Conservation (phyloP, 257 asterid genomes). For the Solanum paucissectum region DNA sequence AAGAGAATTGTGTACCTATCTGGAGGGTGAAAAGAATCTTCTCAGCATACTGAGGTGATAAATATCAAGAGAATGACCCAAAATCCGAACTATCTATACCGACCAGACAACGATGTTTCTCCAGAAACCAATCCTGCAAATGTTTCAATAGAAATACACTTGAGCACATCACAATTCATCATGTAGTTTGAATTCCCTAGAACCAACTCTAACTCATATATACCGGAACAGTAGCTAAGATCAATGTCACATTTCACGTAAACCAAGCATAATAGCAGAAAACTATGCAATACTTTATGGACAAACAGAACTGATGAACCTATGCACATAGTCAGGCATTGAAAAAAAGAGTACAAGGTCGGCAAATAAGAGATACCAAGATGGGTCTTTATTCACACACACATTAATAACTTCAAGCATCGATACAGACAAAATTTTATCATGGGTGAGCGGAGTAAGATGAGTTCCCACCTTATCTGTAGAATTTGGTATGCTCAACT, state of each 20-base stretch:
- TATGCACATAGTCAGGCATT: not conserved
- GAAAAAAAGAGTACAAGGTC: not conserved
- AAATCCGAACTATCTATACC: not conserved
- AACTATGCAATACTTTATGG: not conserved
- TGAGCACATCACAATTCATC: not conserved
- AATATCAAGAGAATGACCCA: not conserved
- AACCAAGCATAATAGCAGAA: not conserved
- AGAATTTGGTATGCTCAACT: not conserved
- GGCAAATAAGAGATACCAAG: not conserved
- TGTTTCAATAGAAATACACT: not conserved
- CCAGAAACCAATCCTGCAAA: conserved; percentile 3
- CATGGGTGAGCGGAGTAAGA: not conserved
- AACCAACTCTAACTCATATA: not conserved
- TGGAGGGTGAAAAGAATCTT: not conserved
- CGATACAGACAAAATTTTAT: not conserved
- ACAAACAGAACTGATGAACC: not conserved
- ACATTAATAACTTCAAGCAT: not conserved
- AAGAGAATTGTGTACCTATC: not conserved
- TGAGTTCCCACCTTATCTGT: not conserved
- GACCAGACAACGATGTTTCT: conserved; percentile 1
- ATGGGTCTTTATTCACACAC: not conserved
- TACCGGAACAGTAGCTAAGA: not conserved
- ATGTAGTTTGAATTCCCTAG: not conserved
- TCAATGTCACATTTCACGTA: not conserved
- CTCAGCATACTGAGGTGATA: not conserved